These are phyloP conservation scores for Lathyrus aphaca DNA, from an alignment of 306 rosid species.

Conservation along the genomic window DNA sequence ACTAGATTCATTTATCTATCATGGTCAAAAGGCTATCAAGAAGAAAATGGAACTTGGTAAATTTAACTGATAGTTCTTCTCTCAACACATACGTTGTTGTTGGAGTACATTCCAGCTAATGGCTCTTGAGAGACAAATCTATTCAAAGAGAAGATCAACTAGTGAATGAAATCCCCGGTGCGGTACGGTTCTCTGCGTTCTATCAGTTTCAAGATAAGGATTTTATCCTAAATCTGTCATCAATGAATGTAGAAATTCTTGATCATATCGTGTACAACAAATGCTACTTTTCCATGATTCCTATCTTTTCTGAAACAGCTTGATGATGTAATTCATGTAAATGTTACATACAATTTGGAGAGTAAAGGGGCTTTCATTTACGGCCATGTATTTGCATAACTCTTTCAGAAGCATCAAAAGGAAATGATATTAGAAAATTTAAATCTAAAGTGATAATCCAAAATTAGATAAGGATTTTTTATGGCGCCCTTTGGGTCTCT, in stretches of 20 bases:
- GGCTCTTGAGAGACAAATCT: constrained; percentile 48
- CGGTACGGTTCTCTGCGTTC: constrained; percentile 42
- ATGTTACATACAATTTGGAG: constrained; percentile 36
- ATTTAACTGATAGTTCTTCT: constrained; percentile 57
- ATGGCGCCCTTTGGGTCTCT: too few species aligned
- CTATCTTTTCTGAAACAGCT: constrained; percentile 33
- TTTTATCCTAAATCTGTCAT: constrained; percentile 34
- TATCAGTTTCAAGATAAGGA: constrained; percentile 45
- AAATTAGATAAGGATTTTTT: constrained; percentile 13
- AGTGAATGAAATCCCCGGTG: constrained; percentile 43
- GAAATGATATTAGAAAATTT: constrained; percentile 19
- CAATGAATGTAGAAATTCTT: constrained; percentile 35
- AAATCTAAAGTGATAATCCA: constrained; percentile 24
- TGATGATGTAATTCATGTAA: constrained; percentile 32
- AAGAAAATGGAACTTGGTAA: constrained; percentile 98
- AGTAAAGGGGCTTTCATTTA: constrained; percentile 31
- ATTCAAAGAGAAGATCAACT: constrained; percentile 41
- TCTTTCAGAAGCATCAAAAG: constrained; percentile 23
- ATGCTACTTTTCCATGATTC: constrained; percentile 38
- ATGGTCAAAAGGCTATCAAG: constrained; percentile 92
- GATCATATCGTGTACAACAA: constrained; percentile 37
- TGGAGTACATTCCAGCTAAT: constrained; percentile 43
- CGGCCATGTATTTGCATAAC: constrained; percentile 3
- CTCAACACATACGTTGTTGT: constrained; percentile 30
- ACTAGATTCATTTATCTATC: constrained; percentile 92